Evolutionary conservation across 2,329 filamentous ascomycete genomes (phyloP).

Genomic region (Cladosporium halotolerans): DNA sequence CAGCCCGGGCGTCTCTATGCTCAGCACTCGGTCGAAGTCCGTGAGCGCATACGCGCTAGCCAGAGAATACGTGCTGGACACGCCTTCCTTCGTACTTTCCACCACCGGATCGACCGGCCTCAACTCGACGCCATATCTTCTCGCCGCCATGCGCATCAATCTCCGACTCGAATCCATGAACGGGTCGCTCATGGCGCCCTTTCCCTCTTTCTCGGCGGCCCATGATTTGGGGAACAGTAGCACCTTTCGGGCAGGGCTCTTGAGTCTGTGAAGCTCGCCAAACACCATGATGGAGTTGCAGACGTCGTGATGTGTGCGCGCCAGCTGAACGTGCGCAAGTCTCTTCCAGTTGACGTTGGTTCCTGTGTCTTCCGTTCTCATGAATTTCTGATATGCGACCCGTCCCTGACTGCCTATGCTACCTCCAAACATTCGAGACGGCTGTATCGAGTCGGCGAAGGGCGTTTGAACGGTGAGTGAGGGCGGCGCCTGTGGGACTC

Average conservation of each 20-base stretch:
- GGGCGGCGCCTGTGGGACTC: constrained; percentile 37
- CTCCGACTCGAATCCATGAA: constrained; percentile 40
- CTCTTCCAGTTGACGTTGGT: constrained; percentile 37
- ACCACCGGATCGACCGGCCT: constrained; percentile 37
- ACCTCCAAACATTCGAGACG: constrained; percentile 24
- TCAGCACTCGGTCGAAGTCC: constrained; percentile 41
- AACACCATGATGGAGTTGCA: constrained; percentile 47
- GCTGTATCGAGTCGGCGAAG: constrained; percentile 14
- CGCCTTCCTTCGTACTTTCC: constrained; percentile 29
- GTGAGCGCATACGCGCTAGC: constrained; percentile 40
- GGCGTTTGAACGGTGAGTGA: constrained; percentile 11
- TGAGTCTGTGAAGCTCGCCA: constrained; percentile 39
- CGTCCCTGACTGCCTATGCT: constrained; percentile 16
- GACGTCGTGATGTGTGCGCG: constrained; percentile 39
- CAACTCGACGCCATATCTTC: constrained; percentile 41
- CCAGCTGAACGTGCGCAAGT: constrained; percentile 44
- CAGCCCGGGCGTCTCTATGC: constrained; percentile 40
- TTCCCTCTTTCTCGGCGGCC: constrained; percentile 29
- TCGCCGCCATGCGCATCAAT: constrained; percentile 39
- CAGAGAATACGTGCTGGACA: constrained; percentile 34
- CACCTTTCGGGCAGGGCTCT: constrained; percentile 40
- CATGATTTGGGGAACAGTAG: constrained; percentile 40
- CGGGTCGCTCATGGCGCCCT: constrained; percentile 34
- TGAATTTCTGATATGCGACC: constrained; percentile 24
- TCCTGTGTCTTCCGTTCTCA: constrained; percentile 16